Evolutionary conservation across 495 filamentous ascomycete species (phyloP).

Genomic region (Penicillium salamii): DNA sequence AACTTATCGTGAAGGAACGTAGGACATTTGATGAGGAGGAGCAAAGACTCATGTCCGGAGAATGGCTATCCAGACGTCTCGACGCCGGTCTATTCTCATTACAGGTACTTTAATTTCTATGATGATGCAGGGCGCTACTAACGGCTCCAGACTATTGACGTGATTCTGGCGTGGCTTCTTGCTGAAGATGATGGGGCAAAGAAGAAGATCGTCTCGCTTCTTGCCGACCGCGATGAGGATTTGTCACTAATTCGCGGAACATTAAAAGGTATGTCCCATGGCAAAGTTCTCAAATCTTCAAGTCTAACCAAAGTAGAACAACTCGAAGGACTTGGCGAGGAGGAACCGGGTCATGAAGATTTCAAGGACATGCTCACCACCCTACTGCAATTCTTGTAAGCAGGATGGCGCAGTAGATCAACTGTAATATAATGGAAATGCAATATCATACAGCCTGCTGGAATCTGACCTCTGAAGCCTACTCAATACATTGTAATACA

Average conservation of each 20-base stretch:
- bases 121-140: too few species aligned
- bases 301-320: constrained; percentile 48
- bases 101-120: too few species aligned
- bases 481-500: too few species aligned
- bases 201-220: constrained; percentile 57
- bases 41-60: constrained; percentile 63
- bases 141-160: constrained; percentile 64
- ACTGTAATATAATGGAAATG: constrained; percentile 9
- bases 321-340: constrained; percentile 57
- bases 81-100: constrained; percentile 85
- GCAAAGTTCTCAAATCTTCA: background rate
- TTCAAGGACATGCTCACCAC: constrained; percentile 69
- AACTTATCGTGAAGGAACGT: constrained; percentile 60
- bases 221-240: constrained; percentile 67
- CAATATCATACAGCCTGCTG: background rate
- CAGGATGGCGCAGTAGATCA: background rate
- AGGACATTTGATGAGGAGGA: constrained; percentile 48
- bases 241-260: constrained; percentile 61
- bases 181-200: constrained; percentile 85
- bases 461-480: background rate
- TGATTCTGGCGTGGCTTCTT: constrained; percentile 86
- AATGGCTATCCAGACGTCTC: constrained; percentile 79
- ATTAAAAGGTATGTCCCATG: constrained; percentile 57
- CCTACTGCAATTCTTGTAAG: constrained; percentile 57
- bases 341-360: constrained; percentile 56